Evolutionary conservation across 2,329 filamentous ascomycete genomes (phyloP).

Genomic region (Biscogniauxia sp.): DNA sequence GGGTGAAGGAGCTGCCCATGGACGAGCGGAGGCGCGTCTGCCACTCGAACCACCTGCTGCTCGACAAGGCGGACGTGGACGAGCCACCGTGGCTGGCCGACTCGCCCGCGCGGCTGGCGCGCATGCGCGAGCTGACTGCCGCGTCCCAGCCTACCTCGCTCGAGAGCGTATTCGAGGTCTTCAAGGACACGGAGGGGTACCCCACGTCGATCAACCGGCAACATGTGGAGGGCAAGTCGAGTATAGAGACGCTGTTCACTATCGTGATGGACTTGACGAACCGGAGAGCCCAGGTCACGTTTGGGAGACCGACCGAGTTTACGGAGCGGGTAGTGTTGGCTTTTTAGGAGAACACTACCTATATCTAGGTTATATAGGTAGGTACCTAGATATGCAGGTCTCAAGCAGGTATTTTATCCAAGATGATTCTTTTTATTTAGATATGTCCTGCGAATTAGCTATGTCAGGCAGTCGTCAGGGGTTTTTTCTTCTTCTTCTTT

Average conservation of each 20-base stretch:
- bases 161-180: slow-evolving; percentile 21
- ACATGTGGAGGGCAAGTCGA: slow-evolving; percentile 16
- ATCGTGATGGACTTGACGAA: slow-evolving; percentile 32
- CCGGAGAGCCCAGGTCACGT: slow-evolving; percentile 27
- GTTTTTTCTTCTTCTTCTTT: too few relatives aligned
- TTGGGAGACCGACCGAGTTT: slow-evolving; percentile 31
- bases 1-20: slow-evolving; percentile 29
- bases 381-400: too few relatives aligned
- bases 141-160: slow-evolving; percentile 7
- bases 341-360: slow-evolving; percentile 15
- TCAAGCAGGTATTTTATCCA: too few relatives aligned
- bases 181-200: slow-evolving; percentile 30
- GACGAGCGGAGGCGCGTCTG: slow-evolving; percentile 33
- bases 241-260: slow-evolving; percentile 32
- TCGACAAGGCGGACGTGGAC: slow-evolving; percentile 28
- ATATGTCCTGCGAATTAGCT: too few relatives aligned
- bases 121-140: slow-evolving; percentile 26
- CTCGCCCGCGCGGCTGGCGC: slow-evolving; percentile 25
- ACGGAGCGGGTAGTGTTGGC: slow-evolving; percentile 17
- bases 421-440: too few relatives aligned
- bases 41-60: slow-evolving; percentile 45
- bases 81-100: slow-evolving; percentile 33
- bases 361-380: too few relatives aligned
- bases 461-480: too few relatives aligned
- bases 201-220: slow-evolving; percentile 30